Base-by-base conservation (phyloP, 192 early-diverging fungal genomes). In the Rhizophagus clarus region DNA sequence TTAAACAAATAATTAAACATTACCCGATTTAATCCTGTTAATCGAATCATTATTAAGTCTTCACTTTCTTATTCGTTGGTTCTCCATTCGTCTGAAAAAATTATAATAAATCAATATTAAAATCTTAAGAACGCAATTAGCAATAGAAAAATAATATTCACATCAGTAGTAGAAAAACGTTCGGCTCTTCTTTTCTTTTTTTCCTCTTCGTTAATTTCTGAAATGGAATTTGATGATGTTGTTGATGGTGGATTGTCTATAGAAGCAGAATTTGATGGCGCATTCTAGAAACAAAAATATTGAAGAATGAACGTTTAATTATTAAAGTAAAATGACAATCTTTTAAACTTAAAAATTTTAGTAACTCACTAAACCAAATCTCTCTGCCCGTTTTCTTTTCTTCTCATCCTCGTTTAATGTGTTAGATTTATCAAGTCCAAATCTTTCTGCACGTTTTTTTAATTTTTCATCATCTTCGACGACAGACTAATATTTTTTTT, bases 401-500 rank as follows among this genome's bases (percentile, higher is more conserved):
- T 90, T 91, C 75, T 93, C 91, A 81, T 93, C 91, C 64, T 91
- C 90, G 15, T 22, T 51, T 51, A 20, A 72, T 4, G 71, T 47
- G 29, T 12, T 72, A 0, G 28, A 72, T 29, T 51, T 69, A 29
- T 40, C 67, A 34, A 61, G 70, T 70, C 88, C 88, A 81, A 92
- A 92, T 71, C 88, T 82, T 34, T 88, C 89, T 28, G 88, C 87
- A 24, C 91, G 86, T 73, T 92, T 91, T 83, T 89, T 82, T 80
- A 90, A 90, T 85, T 90, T 91, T 76, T 91, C 91, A 79, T 93
- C 89, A 71, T 91, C 88, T 8, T 81, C 87, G 32, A 84, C 72
- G 29, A 49, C 10, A 12, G 61, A 62, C 75, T 77, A 77, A 28
- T 26, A 12, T 40, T 29, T 40, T 31, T 40, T 37, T 37, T 37